phyloP scores from a whole-genome alignment of 2,329 filamentous ascomycete genomes.

The Neofusicoccum cordaticola region DNA sequence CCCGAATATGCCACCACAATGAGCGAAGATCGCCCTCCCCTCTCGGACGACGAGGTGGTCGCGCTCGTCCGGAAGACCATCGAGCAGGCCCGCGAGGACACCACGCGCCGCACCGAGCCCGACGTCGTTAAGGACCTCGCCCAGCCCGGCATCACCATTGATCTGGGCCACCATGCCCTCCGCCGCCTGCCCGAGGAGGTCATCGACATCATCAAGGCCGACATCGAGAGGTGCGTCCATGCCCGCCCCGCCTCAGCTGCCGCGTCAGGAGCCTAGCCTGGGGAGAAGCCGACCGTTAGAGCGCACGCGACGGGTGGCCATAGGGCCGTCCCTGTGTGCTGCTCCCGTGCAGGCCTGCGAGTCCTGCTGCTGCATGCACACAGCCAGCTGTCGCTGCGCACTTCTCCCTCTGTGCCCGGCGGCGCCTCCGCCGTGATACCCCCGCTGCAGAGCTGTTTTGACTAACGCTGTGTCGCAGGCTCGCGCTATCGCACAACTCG shows the following conservation, averaged over 20 bases:
- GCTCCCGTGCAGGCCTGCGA: not conserved
- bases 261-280: slow-evolving; percentile 6
- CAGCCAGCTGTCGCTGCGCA: not conserved
- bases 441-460: not conserved
- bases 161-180: slow-evolving; percentile 73
- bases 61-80: slow-evolving; percentile 65
- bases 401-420: not conserved
- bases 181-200: slow-evolving; percentile 69
- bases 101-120: slow-evolving; percentile 48
- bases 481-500: slow-evolving; percentile 79
- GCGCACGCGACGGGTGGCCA: not conserved
- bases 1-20: slow-evolving; percentile 23
- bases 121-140: slow-evolving; percentile 55
- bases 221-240: slow-evolving; percentile 62
- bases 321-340: not conserved
- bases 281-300: not conserved
- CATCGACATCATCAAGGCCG: slow-evolving; percentile 70
- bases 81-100: slow-evolving; percentile 64
- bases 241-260: not conserved
- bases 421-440: not conserved
- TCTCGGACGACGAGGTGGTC: slow-evolving; percentile 64
- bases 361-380: not conserved
- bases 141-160: slow-evolving; percentile 72
- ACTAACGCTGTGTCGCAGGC: slow-evolving; percentile 46
- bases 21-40: slow-evolving; percentile 38